Evolutionary conservation across 495 filamentous ascomycete genomes (phyloP).

Genomic region (Terfezia claveryi): DNA sequence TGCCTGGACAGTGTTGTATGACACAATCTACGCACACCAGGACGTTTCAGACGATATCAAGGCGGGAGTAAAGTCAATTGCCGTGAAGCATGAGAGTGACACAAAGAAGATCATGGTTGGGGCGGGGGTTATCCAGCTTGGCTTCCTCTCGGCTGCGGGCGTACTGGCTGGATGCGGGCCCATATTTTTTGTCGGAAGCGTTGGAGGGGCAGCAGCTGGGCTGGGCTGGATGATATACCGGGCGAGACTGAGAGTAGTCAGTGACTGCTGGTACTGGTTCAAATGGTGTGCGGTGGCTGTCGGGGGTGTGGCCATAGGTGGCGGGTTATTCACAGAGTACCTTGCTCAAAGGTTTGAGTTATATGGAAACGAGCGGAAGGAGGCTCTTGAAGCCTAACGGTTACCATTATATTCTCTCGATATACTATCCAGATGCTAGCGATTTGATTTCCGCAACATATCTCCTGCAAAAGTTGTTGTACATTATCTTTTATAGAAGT

Average conservation of each 20-base stretch:
- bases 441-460: too few species aligned
- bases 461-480: too few species aligned
- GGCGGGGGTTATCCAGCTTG: slow-evolving; percentile 52
- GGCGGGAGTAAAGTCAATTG: slow-evolving; percentile 90
- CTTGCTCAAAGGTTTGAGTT: slow-evolving; percentile 20
- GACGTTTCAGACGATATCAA: slow-evolving; percentile 86
- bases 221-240: slow-evolving; percentile 73
- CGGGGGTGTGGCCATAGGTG: slow-evolving; percentile 39
- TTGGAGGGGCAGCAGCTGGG: slow-evolving; percentile 55
- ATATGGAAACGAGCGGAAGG: slow-evolving; percentile 12
- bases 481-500: too few species aligned
- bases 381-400: background rate
- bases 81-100: slow-evolving; percentile 63
- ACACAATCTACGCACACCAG: slow-evolving; percentile 99
- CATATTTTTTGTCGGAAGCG: slow-evolving; percentile 63
- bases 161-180: slow-evolving; percentile 53
- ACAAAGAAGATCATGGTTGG: slow-evolving; percentile 69
- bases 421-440: too few species aligned
- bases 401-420: too few species aligned
- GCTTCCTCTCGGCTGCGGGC: slow-evolving; percentile 59
- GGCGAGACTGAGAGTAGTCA: slow-evolving; percentile 62
- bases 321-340: slow-evolving; percentile 38
- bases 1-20: slow-evolving; percentile 87
- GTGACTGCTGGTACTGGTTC: slow-evolving; percentile 97
- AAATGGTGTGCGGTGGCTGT: slow-evolving; percentile 49